phyloP scores from a whole-genome alignment of 164 flowering plant genomes.

The Piper betle region DNA sequence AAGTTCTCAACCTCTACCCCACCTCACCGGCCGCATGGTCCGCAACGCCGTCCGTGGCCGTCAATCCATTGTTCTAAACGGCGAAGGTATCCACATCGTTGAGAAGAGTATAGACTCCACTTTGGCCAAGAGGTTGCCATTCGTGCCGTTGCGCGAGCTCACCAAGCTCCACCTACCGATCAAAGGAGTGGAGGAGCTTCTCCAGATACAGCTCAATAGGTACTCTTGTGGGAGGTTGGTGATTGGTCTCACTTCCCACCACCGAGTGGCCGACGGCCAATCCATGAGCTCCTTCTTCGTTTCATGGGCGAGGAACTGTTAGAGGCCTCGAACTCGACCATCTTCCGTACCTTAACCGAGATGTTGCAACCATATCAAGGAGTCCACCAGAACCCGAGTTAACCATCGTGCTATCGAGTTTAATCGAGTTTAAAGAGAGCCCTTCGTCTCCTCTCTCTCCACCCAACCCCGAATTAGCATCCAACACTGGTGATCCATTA shows the following conservation, averaged over 20 bases:
- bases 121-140: conserved; percentile 4
- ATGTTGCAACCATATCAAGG: neutral
- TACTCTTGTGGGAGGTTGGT: conserved; percentile 8
- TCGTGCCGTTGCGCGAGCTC: conserved; percentile 3
- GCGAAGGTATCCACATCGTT: conserved; percentile 7
- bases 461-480: neutral
- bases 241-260: conserved; percentile 3
- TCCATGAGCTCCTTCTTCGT: conserved; percentile 7
- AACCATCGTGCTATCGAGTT: conserved; percentile 4
- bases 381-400: conserved; percentile 2
- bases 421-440: conserved; percentile 1
- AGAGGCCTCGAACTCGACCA: conserved; percentile 1
- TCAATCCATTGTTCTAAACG: conserved; percentile 5
- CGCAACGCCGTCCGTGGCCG: conserved; percentile 1
- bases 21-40: no score
- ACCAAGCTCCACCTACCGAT: conserved; percentile 6
- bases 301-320: conserved; percentile 3
- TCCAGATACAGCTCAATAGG: conserved; percentile 7
- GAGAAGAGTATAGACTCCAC: conserved; percentile 1
- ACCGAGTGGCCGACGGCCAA: conserved; percentile 8
- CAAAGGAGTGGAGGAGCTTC: conserved; percentile 5
- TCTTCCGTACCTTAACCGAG: conserved; percentile 3
- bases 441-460: neutral
- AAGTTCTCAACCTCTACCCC: no score
- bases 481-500: conserved; percentile 10